Conservation (phyloP, 371 early-diverging fungal genomes). For the Batrachochytrium dendrobatidis region DNA sequence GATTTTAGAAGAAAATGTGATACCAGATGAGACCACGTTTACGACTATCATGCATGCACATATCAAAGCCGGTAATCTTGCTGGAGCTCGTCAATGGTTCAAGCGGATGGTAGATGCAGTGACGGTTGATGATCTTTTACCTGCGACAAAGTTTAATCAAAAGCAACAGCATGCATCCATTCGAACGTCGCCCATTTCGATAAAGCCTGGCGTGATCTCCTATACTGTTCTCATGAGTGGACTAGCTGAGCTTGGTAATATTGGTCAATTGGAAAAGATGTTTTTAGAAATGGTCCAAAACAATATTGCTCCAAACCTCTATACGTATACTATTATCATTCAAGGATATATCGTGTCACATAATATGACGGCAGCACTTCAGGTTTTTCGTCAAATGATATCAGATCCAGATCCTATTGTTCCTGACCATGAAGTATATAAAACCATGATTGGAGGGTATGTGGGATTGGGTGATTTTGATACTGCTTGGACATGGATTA, state of each 20-base stretch:
- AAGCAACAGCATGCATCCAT: neutral
- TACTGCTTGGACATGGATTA: neutral
- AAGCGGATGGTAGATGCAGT: too few relatives aligned
- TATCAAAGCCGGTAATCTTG: neutral
- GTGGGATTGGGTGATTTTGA: neutral
- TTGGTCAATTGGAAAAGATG: neutral
- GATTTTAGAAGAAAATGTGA: neutral
- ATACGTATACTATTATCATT: neutral
- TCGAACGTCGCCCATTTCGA: neutral
- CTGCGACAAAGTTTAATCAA: neutral
- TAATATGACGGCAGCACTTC: neutral
- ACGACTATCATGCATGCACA: neutral
- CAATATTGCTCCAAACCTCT: neutral
- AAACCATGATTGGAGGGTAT: neutral
- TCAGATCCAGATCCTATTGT: neutral
- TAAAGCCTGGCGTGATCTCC: neutral
- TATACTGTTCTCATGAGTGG: neutral
- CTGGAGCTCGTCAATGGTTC: neutral
- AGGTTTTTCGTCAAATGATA: neutral
- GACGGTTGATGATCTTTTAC: neutral
- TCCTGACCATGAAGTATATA: neutral
- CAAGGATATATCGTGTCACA: neutral
- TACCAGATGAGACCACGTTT: slow-evolving; percentile 1
- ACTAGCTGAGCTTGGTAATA: neutral
- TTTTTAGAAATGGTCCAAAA: neutral